Conservation (phyloP, 768 basidiomycete species). For the Suillus decipiens region DNA sequence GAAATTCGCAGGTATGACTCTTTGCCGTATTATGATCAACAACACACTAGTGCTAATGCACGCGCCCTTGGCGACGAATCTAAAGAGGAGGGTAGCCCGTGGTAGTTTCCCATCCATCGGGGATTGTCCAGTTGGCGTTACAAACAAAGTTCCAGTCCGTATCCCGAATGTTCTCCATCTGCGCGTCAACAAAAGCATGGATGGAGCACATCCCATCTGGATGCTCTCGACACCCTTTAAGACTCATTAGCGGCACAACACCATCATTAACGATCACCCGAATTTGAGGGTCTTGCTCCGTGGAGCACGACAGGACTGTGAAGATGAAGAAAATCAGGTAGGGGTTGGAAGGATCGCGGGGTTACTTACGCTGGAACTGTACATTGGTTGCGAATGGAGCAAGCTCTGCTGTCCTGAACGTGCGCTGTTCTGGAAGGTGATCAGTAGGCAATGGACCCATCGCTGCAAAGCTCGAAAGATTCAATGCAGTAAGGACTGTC, state of each 20-base stretch:
- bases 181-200: slow-evolving; percentile 65
- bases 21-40: not conserved
- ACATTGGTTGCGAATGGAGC: slow-evolving; percentile 85
- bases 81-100: slow-evolving; percentile 59
- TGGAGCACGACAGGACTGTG: slow-evolving; percentile 59
- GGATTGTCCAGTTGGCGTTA: slow-evolving; percentile 68
- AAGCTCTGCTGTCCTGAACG: slow-evolving; percentile 72
- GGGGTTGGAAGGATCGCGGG: slow-evolving; percentile 15
- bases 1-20: not conserved
- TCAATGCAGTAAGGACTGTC: slow-evolving; percentile 76
- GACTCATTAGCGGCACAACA: slow-evolving; percentile 71
- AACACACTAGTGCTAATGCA: not conserved
- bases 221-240: slow-evolving; percentile 69
- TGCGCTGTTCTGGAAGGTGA: slow-evolving; percentile 59
- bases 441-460: slow-evolving; percentile 68
- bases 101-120: slow-evolving; percentile 72
- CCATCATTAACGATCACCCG: slow-evolving; percentile 85
- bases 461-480: slow-evolving; percentile 67
- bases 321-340: slow-evolving; percentile 16
- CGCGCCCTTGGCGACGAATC: not conserved
- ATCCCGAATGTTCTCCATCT: slow-evolving; percentile 60
- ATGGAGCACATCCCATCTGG: slow-evolving; percentile 78
- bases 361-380: slow-evolving; percentile 76
- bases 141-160: slow-evolving; percentile 77
- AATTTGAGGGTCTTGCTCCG: slow-evolving; percentile 56